Evolutionary conservation across 2,329 filamentous ascomycete genomes (phyloP).

Genomic region (Fusarium xylarioides): DNA sequence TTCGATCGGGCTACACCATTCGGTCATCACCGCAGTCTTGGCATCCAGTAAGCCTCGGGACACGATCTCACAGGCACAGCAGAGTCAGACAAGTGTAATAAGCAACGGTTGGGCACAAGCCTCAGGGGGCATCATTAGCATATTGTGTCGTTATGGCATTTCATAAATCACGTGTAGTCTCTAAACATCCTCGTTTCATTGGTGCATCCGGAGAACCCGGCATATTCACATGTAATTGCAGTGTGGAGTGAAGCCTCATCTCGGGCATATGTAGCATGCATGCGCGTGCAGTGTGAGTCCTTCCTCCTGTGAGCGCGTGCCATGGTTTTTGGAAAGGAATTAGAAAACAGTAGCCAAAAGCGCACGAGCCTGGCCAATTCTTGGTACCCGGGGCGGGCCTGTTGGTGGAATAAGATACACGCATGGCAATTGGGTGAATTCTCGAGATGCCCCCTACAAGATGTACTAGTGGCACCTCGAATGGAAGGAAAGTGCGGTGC

Average conservation of each 20-base stretch:
- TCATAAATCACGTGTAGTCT: conserved; percentile 34
- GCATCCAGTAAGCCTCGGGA: conserved; percentile 33
- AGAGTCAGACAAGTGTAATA: conserved; percentile 18
- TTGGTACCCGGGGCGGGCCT: conserved; percentile 28
- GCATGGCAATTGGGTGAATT: conserved; percentile 35
- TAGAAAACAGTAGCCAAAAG: conserved; percentile 1
- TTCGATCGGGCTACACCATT: conserved; percentile 15
- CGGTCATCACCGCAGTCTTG: conserved; percentile 24
- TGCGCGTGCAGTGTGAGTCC: conserved; percentile 8
- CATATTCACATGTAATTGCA: conserved; percentile 49
- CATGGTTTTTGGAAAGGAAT: conserved; percentile 10
- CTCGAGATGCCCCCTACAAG: conserved; percentile 30
- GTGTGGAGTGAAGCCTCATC: conserved; percentile 27
- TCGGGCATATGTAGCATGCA: conserved; percentile 16
- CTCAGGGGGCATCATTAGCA: conserved; percentile 8
- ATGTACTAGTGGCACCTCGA: conserved; percentile 35
- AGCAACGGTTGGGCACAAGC: conserved; percentile 27
- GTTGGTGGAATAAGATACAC: conserved; percentile 16
- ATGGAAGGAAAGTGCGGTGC: conserved; percentile 33
- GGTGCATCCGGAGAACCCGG: conserved; percentile 30
- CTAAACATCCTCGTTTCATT: conserved; percentile 20
- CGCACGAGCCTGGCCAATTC: conserved; percentile 25
- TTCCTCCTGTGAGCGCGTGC: conserved; percentile 22
- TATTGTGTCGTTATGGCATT: background rate
- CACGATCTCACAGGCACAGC: conserved; percentile 5